Base-by-base conservation (phyloP, 2,329 filamentous ascomycete species). In the Claviceps capensis region DNA sequence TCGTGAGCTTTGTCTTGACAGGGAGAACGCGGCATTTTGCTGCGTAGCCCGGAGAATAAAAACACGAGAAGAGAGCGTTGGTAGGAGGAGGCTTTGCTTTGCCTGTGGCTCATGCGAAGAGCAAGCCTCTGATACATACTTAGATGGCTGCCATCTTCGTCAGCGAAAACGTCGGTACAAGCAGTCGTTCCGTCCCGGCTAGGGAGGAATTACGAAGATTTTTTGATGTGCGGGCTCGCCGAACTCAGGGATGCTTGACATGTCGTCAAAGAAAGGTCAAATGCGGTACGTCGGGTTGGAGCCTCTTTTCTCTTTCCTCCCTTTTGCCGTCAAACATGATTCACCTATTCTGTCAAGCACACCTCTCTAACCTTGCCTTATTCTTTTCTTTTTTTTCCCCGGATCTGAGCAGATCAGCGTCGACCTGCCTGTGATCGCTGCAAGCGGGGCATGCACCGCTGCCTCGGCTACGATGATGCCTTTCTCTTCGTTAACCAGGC, bases 401-500 rank as follows among this genome's bases (percentile, higher is more conserved):
- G 2, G 5, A 9, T n/a, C 3, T 8, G 26, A 49, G 13, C 26
- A 49, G 51, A 52, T 46, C 51, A 52, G 38, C 51, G 41, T 23
- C 51, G 51, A 6, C 51, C 51, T 34, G 51, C 26, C 22, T 52
- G 51, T 42, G 46, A 46, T 40, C 46, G 51, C 22, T 52, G 51
- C 43, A 52, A 49, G 30, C 46, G 34, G 30, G 47, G 51, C 47
- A 36, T 52, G 51, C 51, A 52, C 34, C 47, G 43, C 16, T 52
- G 51, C 41, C 51, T 49, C 14, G 51, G 51, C 45, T 52, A 52
- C 42, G 47, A 52, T 17, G 47, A 52, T 11, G 40, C 51, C 14
- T 52, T 52, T 41, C 51, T 52, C 26, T 52, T 52, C 22, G 51
- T 52, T 36, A 52, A 52, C 14, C 51, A 52, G 51, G 51, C 51